phyloP scores from a whole-genome alignment of 495 filamentous ascomycete species.

The Podospora anserina region DNA sequence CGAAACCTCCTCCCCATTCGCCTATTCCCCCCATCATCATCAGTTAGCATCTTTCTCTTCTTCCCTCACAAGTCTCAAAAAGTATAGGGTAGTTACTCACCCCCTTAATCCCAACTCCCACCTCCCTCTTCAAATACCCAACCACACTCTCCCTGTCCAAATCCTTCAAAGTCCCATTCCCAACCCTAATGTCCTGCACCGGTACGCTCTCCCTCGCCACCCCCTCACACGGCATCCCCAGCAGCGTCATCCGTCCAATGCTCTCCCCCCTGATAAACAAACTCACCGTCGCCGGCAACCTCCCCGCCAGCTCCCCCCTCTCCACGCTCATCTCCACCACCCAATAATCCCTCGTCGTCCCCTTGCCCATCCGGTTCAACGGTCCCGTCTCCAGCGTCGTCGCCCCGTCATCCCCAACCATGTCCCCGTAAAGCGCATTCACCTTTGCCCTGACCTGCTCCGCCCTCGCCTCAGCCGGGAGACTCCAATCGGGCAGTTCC shows the following conservation, averaged over 20 bases:
- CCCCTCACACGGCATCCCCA: slow-evolving; percentile 23
- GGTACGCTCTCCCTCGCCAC: slow-evolving; percentile 18
- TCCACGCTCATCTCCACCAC: slow-evolving; percentile 33
- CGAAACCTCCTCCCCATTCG: slow-evolving; percentile 15
- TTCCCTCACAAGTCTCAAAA: neutral
- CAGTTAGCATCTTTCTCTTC: neutral
- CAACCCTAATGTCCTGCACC: slow-evolving; percentile 13
- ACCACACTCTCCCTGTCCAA: slow-evolving; percentile 11
- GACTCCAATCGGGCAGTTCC: slow-evolving; percentile 33
- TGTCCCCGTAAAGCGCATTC: slow-evolving; percentile 34
- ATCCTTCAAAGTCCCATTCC: slow-evolving; percentile 8
- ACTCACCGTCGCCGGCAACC: slow-evolving; percentile 31
- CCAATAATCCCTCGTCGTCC: slow-evolving; percentile 27
- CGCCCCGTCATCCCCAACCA: neutral
- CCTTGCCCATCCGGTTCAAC: neutral
- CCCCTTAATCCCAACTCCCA: slow-evolving; percentile 20
- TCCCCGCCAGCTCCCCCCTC: slow-evolving; percentile 26
- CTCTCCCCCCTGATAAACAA: slow-evolving; percentile 26
- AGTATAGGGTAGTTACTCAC: slow-evolving; percentile 16
- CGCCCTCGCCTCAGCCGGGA: slow-evolving; percentile 23
- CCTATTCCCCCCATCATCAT: slow-evolving; percentile 11
- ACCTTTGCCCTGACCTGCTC: slow-evolving; percentile 27
- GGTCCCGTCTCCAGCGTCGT: neutral
- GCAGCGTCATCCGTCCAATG: slow-evolving; percentile 24
- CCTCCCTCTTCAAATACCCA: slow-evolving; percentile 21